Percentiles rank a stretch among this genome's conserved stretches.
phyloP scores from a whole-genome alignment of 257 asterid genomes.

The Solanum arcanum region DNA sequence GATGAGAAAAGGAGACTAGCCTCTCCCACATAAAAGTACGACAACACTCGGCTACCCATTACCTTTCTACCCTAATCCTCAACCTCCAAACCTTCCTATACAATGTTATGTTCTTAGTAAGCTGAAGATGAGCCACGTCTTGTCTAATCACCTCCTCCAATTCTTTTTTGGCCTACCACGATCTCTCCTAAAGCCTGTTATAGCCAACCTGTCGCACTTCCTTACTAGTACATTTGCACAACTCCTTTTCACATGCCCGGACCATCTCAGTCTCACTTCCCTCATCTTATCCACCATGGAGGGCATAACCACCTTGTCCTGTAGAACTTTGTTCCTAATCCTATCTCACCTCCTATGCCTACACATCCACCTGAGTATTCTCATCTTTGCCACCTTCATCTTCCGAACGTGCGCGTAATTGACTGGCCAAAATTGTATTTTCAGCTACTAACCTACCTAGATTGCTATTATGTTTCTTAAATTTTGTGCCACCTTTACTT shows the following conservation, averaged over 20 bases:
- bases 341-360: neutral
- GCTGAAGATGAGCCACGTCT: neutral
- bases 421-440: neutral
- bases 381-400: neutral
- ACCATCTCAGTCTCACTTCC: neutral
- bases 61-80: neutral
- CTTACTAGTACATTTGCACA: neutral
- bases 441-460: neutral
- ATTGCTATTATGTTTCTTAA: neutral
- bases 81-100: neutral
- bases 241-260: neutral
- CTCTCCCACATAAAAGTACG: neutral
- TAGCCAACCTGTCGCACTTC: neutral
- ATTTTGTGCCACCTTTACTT: neutral
- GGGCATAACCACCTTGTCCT: neutral
- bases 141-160: neutral
- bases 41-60: neutral
- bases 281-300: neutral
- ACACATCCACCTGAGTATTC: neutral
- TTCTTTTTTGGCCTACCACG: neutral
- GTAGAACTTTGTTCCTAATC: neutral
- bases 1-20: neutral
- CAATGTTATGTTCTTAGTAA: neutral
- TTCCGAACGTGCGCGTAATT: neutral
- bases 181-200: neutral